A percentile compares a stretch with the other conserved stretches of the same genome.
phyloP scores from a whole-genome alignment of 2,329 filamentous ascomycete species.

The Alternaria triticimaculans region DNA sequence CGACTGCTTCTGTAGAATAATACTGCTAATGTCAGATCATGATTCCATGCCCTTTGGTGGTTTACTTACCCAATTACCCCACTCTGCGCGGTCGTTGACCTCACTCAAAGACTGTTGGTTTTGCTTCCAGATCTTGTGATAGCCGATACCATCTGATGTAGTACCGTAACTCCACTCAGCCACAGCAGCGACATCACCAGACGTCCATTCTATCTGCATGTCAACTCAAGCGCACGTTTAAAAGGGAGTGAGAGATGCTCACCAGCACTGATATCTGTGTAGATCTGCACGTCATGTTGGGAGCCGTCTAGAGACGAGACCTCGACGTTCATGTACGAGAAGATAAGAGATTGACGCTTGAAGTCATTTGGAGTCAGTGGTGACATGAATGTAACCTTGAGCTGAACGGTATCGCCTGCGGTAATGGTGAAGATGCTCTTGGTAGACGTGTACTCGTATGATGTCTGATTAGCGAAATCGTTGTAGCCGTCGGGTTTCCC shows the following conservation, averaged over 20 bases:
- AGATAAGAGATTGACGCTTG: slow-evolving; percentile 70
- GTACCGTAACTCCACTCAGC: slow-evolving; percentile 68
- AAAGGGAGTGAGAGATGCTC: slow-evolving; percentile 29
- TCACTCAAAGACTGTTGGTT: slow-evolving; percentile 58
- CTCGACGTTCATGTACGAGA: slow-evolving; percentile 72
- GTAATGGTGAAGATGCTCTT: slow-evolving; percentile 73
- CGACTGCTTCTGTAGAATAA: slow-evolving; percentile 55
- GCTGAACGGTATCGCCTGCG: slow-evolving; percentile 64
- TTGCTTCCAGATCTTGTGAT: slow-evolving; percentile 64
- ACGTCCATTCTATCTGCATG: slow-evolving; percentile 68
- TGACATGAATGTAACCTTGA: slow-evolving; percentile 75
- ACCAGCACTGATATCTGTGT: slow-evolving; percentile 76
- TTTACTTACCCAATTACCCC: slow-evolving; percentile 54
- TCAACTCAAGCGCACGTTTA: slow-evolving; percentile 8
- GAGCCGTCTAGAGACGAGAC: slow-evolving; percentile 68
- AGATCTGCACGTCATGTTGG: slow-evolving; percentile 71
- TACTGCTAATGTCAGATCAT: slow-evolving; percentile 43
- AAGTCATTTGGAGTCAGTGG: slow-evolving; percentile 72
- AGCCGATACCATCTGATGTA: slow-evolving; percentile 55
- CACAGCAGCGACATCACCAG: slow-evolving; percentile 63
- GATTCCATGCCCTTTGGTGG: neutral
- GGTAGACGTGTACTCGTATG: slow-evolving; percentile 75
- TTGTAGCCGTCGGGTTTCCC: slow-evolving; percentile 56
- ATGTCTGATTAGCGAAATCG: slow-evolving; percentile 63
- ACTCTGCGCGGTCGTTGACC: slow-evolving; percentile 57